Evolutionary conservation across 129 eudicot genomes (phyloP).

Genomic region (Centella asiatica): DNA sequence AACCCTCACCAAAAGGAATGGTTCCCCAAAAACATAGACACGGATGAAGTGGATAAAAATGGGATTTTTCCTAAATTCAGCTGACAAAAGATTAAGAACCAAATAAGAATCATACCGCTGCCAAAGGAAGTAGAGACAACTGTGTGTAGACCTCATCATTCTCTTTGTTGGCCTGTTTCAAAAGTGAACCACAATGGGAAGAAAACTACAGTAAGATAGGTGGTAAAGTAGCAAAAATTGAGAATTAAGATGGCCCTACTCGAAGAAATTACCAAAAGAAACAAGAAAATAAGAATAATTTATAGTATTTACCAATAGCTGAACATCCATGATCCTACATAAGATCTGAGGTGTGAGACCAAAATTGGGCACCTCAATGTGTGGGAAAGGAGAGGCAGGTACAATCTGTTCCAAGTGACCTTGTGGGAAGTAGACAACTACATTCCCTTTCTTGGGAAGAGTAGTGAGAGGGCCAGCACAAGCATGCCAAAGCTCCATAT

Average conservation of each 20-base stretch:
- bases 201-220: constrained; percentile 2
- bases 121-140: constrained; percentile 60
- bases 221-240: background rate
- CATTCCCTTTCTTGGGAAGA: constrained; percentile 76
- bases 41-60: background rate
- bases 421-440: constrained; percentile 83
- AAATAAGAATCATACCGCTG: constrained; percentile 46
- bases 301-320: constrained; percentile 54
- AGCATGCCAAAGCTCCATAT: constrained; percentile 90
- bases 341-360: constrained; percentile 82
- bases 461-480: constrained; percentile 90
- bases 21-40: background rate
- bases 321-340: constrained; percentile 71
- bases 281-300: background rate
- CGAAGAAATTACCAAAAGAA: background rate
- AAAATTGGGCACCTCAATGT: constrained; percentile 60
- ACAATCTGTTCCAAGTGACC: constrained; percentile 83
- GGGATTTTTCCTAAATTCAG: background rate
- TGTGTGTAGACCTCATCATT: constrained; percentile 84
- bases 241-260: background rate
- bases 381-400: constrained; percentile 48
- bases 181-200: background rate
- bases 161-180: constrained; percentile 72
- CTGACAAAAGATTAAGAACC: constrained; percentile 4
- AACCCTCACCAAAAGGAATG: background rate